phyloP scores from a whole-genome alignment of 495 filamentous ascomycete species.

The Pyrenula aspistea region DNA sequence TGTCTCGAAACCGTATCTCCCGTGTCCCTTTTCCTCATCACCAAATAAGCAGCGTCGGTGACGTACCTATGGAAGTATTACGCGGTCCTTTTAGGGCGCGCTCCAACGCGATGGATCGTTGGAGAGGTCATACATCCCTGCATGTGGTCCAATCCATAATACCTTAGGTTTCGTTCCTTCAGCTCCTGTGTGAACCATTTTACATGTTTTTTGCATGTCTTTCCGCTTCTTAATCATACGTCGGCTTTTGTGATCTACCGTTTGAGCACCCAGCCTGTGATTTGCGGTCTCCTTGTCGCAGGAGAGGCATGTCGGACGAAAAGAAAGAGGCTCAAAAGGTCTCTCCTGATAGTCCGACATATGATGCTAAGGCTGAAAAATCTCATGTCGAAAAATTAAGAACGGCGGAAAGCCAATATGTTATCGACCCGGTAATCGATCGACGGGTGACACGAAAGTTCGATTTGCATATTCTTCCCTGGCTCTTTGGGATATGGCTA shows the following conservation, averaged over 20 bases:
- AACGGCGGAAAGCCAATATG: neutral
- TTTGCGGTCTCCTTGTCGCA: neutral
- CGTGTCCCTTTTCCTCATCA: too few species aligned
- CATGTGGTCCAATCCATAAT: too few species aligned
- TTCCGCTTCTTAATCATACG: neutral
- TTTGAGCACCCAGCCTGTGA: neutral
- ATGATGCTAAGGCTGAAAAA: neutral
- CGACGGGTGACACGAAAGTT: neutral
- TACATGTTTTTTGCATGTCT: too few species aligned
- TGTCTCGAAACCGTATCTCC: too few species aligned
- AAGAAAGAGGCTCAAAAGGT: neutral
- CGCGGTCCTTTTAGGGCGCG: too few species aligned
- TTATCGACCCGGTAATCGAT: neutral
- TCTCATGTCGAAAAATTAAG: neutral
- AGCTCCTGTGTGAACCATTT: too few species aligned
- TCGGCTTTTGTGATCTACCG: neutral
- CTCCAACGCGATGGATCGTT: too few species aligned
- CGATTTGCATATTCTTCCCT: slow-evolving; percentile 31
- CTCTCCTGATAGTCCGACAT: neutral
- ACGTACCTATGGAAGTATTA: too few species aligned
- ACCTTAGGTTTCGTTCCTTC: too few species aligned
- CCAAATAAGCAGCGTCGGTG: too few species aligned
- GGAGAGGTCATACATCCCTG: too few species aligned
- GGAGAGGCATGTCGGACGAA: neutral
- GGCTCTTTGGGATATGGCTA: slow-evolving; percentile 35